These are phyloP conservation scores for Pythium biforme DNA, from an alignment of 352 stramenopile species.

Conservation along the genomic window DNA sequence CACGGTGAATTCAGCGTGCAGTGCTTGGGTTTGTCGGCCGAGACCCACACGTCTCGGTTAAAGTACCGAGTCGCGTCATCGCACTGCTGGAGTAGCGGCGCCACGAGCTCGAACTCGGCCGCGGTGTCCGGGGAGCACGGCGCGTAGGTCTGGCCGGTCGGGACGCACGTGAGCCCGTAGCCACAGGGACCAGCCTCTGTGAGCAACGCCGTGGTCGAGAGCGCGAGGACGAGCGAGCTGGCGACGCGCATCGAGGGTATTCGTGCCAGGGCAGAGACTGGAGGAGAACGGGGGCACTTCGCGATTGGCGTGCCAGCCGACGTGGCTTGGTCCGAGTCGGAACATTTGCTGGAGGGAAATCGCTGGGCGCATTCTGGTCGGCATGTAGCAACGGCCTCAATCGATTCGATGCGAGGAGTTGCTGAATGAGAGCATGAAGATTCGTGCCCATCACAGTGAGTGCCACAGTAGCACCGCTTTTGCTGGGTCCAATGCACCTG, in stretches of 20 bases:
- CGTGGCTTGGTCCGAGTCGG: too few relatives aligned
- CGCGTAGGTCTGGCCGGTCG: not conserved
- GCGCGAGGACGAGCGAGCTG: not conserved
- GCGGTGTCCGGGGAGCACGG: constrained; percentile 1
- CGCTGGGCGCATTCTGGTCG: too few relatives aligned
- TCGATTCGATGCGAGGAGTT: too few relatives aligned
- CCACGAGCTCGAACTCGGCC: constrained; percentile 10
- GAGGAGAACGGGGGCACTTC: too few relatives aligned
- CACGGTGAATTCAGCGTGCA: constrained; percentile 3
- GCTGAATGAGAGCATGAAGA: too few relatives aligned
- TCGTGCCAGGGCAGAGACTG: too few relatives aligned
- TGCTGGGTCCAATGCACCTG: too few relatives aligned
- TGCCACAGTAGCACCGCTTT: too few relatives aligned
- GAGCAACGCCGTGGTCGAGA: not conserved
- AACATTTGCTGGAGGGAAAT: too few relatives aligned
- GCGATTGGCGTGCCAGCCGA: too few relatives aligned
- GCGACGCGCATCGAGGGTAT: not conserved
- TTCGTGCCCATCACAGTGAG: too few relatives aligned
- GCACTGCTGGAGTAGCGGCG: constrained; percentile 2
- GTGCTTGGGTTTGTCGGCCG: not conserved
- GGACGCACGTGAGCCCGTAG: not conserved
- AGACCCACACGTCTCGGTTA: not conserved
- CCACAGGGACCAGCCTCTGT: not conserved
- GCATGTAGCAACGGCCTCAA: too few relatives aligned
- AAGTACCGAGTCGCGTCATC: constrained; percentile 4